These are phyloP conservation scores for Glycine soja DNA, from an alignment of 306 rosid species.

Conservation along the genomic window DNA sequence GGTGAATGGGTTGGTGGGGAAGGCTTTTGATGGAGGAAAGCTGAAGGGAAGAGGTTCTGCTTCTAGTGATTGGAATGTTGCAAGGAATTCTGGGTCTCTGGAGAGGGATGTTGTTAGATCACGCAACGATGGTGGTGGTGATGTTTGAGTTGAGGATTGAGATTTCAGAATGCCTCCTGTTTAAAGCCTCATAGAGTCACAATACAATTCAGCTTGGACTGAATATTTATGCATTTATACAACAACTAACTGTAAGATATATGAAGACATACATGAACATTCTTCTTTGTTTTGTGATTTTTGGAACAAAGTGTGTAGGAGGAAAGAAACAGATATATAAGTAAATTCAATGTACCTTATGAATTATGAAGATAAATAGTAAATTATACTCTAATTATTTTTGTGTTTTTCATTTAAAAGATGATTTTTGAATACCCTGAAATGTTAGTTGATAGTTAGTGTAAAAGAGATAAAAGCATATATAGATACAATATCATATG, in stretches of 20 bases:
- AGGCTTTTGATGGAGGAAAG: slow-evolving; percentile 57
- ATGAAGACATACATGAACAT: background rate
- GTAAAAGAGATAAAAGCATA: too few relatives aligned
- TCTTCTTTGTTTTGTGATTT: background rate
- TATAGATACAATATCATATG: too few relatives aligned
- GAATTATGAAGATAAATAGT: background rate
- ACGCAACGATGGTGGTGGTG: background rate
- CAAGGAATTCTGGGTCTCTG: slow-evolving; percentile 45
- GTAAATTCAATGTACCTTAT: background rate
- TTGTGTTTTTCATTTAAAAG: background rate
- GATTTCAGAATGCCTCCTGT: background rate
- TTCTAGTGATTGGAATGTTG: slow-evolving; percentile 56
- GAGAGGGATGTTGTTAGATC: slow-evolving; percentile 52
- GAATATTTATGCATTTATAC: background rate
- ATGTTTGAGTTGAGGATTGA: slow-evolving; percentile 1
- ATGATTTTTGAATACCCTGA: too few relatives aligned
- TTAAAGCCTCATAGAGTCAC: background rate
- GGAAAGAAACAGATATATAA: background rate
- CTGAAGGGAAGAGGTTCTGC: slow-evolving; percentile 50
- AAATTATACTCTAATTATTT: background rate
- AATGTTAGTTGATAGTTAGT: too few relatives aligned
- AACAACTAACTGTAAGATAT: background rate
- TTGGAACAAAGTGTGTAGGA: background rate
- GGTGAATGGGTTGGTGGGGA: slow-evolving; percentile 56
- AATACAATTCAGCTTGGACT: background rate